Conservation (phyloP, 2,329 filamentous ascomycete species). For the Aspergillus aculeatus region DNA sequence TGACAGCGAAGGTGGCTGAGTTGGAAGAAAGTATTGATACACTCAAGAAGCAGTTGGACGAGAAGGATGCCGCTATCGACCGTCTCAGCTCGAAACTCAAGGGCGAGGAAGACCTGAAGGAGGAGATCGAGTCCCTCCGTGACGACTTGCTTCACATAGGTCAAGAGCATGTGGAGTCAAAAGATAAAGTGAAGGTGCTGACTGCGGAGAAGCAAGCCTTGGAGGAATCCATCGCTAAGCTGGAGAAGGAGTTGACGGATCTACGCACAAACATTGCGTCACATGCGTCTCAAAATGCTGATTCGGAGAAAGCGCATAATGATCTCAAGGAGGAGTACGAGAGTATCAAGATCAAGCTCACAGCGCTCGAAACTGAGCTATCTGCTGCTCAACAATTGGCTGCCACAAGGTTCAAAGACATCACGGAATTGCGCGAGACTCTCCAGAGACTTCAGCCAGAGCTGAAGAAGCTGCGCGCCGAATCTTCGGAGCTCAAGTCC, state of each 20-base stretch:
- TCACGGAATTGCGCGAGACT: constrained; percentile 75
- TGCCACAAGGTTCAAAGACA: constrained; percentile 81
- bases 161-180: constrained; percentile 79
- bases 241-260: constrained; percentile 69
- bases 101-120: constrained; percentile 72
- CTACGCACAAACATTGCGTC: constrained; percentile 50
- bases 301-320: constrained; percentile 51
- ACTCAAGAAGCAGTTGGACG: constrained; percentile 36
- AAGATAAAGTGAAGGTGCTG: constrained; percentile 70
- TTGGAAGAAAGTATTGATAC: constrained; percentile 39
- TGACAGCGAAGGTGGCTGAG: constrained; percentile 24
- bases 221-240: constrained; percentile 60
- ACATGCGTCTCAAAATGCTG: constrained; percentile 45
- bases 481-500: constrained; percentile 71
- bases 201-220: constrained; percentile 67
- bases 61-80: constrained; percentile 72
- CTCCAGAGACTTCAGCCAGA: constrained; percentile 85
- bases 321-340: constrained; percentile 66
- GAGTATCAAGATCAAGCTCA: constrained; percentile 67
- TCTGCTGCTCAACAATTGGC: constrained; percentile 83
- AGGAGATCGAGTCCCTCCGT: constrained; percentile 81
- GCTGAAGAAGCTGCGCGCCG: constrained; percentile 72
- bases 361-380: constrained; percentile 75
- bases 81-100: constrained; percentile 68
- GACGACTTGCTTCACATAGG: constrained; percentile 78